Base-by-base conservation (phyloP, 2,329 filamentous ascomycete species). In the Diaporthe citriasiana region DNA sequence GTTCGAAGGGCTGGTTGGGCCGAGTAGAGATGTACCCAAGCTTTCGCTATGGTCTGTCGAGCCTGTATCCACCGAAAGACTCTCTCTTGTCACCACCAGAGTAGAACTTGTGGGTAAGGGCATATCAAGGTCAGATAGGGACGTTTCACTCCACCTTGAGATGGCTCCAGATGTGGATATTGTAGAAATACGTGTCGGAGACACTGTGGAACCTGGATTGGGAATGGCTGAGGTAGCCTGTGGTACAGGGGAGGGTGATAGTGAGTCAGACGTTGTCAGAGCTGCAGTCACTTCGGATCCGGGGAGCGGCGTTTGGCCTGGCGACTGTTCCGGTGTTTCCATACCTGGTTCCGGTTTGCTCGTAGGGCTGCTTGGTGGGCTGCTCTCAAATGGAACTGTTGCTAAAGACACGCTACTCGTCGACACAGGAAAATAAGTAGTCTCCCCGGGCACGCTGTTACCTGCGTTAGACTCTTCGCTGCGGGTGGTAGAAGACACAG, bases 341-440 rank as follows among this genome's bases (percentile, higher is more conserved):
- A 13, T 45, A 13, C 13, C 40, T 45, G 40, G 40, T 45, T 5
- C 9, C 13, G 4, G 3, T 5, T 15, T 17, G 12, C 15, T 45
- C 17, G 42, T 1, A 19, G 42, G 17, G 42, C 42, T 45, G 15
- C 42, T 45, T 15, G 17, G 2, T 45, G 15, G 15, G 13, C 42
- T 5, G 4, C 15, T 45, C 42, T 3, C 6, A 17, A 17, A 15
- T 17, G 15, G 15, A 17, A 17, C 6, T 4, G 19, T n/a, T 10
- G 45, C 22, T 10, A 22, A 7, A 10, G 45, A 1, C 2, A 19
- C 3, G 1, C 8, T 47, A 8, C 19, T 47, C 2, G 19, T n/a
- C 1, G 4, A 6, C 3, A 22, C 45, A 9, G 19, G 0, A 9
- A 10, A 7, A 47, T 1, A 8, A 2, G 45, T 47, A 3, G 8